These are phyloP conservation scores for Diaporthe citriasiana DNA, from an alignment of 2,329 filamentous ascomycete species.

Conservation along the genomic window DNA sequence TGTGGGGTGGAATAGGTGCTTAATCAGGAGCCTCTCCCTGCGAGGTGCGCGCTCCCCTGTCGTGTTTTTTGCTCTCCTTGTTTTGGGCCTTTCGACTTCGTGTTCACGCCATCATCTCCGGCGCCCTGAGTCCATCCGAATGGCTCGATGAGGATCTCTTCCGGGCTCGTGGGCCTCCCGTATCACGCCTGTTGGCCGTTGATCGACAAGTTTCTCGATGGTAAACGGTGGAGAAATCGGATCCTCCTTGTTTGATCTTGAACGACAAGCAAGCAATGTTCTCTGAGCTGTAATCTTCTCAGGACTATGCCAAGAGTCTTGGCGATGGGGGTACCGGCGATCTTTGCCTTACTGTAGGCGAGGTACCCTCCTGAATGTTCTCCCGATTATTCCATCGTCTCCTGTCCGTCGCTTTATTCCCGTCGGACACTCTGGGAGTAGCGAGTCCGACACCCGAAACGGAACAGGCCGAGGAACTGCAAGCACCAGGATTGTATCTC, in stretches of 20 bases:
- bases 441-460: constrained; percentile 24
- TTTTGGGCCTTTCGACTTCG: constrained; percentile 26
- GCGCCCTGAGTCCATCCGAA: background rate
- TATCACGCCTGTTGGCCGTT: background rate
- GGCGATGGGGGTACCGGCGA: constrained; percentile 24
- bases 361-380: background rate
- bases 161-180: constrained; percentile 4
- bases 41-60: background rate
- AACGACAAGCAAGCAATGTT: background rate
- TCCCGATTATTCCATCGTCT: constrained; percentile 12
- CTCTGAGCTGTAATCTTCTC: constrained; percentile 23
- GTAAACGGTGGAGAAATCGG: constrained; percentile 33
- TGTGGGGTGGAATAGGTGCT: constrained; percentile 26
- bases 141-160: background rate
- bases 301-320: constrained; percentile 34
- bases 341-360: constrained; percentile 24
- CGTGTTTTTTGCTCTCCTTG: background rate
- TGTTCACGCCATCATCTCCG: constrained; percentile 24
- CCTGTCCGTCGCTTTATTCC: background rate
- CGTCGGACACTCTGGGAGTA: background rate
- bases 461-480: background rate
- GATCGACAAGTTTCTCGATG: background rate
- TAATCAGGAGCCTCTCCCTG: constrained; percentile 7
- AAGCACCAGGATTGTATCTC: background rate
- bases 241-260: constrained; percentile 21